Evolutionary conservation across 1,284 basidiomycete genomes (phyloP), one percentile per base, ranked within the genome.

Genomic region (Puccinia coronata): DNA sequence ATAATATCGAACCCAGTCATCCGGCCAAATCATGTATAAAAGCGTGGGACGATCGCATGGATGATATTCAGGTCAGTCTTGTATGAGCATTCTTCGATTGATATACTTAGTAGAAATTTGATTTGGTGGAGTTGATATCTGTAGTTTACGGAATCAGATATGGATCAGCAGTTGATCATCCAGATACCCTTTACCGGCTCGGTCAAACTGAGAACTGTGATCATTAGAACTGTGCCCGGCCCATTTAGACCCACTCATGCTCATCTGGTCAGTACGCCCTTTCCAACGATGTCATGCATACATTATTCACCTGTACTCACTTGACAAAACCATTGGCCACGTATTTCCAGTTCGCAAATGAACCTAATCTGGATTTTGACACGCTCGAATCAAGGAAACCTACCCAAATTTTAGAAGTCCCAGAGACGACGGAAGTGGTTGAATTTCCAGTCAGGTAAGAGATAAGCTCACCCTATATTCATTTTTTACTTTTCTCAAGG

Each of bases 131-230:
- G 23, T 74, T 77, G n/a, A n/a, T 82, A 25, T 77, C 82, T 65
- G 12, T 59, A 94, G 92, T 92, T 87, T 83, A 83, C 94, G 57
- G 91, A 92, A 85, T 93, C 92, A 18, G 93, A 94, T 83, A 91
- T 91, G 51, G 92, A 94, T 85, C 92, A 93, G 85, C 92, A 93
- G 86, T 86, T 94, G 31, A 82, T 84, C 76, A 87, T 94, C 79
- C 91, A 91, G 63, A 86, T 94, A 43, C 93, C 93, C 0, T 94
- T 94, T 84, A 93, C 91, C 0, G 91, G 92, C 16, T 90, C 91
- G 3, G 92, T 94, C 51, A 92, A 91, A 84, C 88, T 94, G 51
- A 90, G 91, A 41, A 89, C 91, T 31, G 85, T 94, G 23, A 88
- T 94, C 1, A 85, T 94, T 82, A 93, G 93, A 86, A 88, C 91